phyloP scores from a whole-genome alignment of 148 eudicot genomes.

The Chenopodium suecicum region DNA sequence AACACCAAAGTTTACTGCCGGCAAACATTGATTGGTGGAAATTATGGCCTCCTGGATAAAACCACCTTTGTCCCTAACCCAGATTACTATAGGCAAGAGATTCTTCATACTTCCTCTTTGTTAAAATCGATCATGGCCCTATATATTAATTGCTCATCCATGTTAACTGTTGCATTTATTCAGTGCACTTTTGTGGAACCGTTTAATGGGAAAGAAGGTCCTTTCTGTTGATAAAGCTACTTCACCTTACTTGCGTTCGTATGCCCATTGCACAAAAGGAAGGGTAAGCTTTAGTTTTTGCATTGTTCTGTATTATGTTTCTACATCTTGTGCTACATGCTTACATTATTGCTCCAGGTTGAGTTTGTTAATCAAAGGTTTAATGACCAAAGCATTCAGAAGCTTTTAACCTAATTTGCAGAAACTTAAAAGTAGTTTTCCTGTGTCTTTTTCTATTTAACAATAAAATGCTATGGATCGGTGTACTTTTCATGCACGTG shows the following conservation, averaged over 20 bases:
- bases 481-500: neutral
- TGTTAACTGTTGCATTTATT: conserved; percentile 4
- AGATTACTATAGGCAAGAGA: conserved; percentile 72
- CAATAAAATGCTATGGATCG: neutral
- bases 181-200: conserved; percentile 87
- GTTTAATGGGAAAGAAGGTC: conserved; percentile 80
- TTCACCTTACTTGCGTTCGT: conserved; percentile 59
- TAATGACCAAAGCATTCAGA: neutral
- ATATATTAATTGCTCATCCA: neutral
- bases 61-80: conserved; percentile 76
- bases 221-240: conserved; percentile 50
- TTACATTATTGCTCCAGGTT: neutral
- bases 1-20: conserved; percentile 82
- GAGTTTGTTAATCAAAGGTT: neutral
- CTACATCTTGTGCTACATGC: neutral
- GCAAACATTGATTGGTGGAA: conserved; percentile 82
- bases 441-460: neutral
- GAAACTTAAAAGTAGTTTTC: neutral
- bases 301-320: neutral
- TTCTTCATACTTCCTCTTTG: neutral
- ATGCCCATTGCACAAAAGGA: conserved; percentile 82
- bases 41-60: conserved; percentile 70
- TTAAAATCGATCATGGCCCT: neutral
- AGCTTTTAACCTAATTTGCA: neutral
- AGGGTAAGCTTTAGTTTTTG: conserved; percentile 48